Evolutionary conservation across 2,329 filamentous ascomycete genomes (phyloP).

Genomic region (Claviceps sp.): DNA sequence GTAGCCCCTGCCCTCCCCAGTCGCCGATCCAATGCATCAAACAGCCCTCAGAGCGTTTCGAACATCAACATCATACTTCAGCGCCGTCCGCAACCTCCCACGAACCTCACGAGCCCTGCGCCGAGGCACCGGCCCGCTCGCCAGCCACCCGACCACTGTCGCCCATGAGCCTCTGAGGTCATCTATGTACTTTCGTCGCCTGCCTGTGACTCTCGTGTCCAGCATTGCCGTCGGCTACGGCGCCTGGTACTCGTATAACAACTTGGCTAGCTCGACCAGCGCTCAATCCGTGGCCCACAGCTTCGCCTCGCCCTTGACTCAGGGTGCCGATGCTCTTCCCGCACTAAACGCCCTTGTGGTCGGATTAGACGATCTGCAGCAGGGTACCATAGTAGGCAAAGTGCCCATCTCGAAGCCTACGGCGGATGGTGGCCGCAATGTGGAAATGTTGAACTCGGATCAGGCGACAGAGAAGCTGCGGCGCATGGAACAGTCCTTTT

Average conservation of each 20-base stretch:
- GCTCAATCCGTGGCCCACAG: constrained; percentile 24
- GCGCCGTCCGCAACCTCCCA: constrained; percentile 41
- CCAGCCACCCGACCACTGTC: constrained; percentile 20
- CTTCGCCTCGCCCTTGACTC: constrained; percentile 29
- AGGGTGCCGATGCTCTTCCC: constrained; percentile 25
- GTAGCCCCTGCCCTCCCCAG: not conserved
- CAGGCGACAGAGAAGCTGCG: constrained; percentile 84
- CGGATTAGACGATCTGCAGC: constrained; percentile 80
- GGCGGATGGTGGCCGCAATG: constrained; percentile 68
- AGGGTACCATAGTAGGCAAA: constrained; percentile 72
- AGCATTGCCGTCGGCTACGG: constrained; percentile 58
- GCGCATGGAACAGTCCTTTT: constrained; percentile 80
- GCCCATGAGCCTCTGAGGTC: constrained; percentile 43
- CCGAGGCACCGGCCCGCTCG: constrained; percentile 10
- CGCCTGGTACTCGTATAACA: constrained; percentile 58
- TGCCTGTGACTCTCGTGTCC: constrained; percentile 53
- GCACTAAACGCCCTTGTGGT: constrained; percentile 69
- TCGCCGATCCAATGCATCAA: constrained; percentile 52
- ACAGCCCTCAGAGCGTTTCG: constrained; percentile 54
- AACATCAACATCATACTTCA: constrained; percentile 53
- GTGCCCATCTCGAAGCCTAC: constrained; percentile 79
- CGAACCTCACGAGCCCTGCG: constrained; percentile 14
- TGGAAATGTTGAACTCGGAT: constrained; percentile 94
- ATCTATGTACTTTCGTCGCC: constrained; percentile 63
- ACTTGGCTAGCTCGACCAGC: constrained; percentile 22